phyloP scores from a whole-genome alignment of 495 filamentous ascomycete species.

The Coniosporium apollinis region DNA sequence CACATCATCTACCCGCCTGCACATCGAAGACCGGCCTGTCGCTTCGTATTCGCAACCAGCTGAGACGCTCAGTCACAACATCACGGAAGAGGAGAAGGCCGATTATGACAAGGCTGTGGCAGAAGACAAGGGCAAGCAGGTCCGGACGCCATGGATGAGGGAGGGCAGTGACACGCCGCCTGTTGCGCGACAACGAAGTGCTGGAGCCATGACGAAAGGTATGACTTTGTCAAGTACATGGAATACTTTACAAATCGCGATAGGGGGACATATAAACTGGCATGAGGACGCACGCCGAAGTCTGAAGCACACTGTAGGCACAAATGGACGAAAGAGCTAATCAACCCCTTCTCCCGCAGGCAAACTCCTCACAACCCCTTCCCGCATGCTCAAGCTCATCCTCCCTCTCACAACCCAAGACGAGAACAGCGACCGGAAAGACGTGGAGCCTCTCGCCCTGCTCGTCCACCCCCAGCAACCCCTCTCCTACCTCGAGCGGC shows the following conservation, averaged over 20 bases:
- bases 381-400: slow-evolving; percentile 74
- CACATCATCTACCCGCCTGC: too few species aligned
- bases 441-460: slow-evolving; percentile 69
- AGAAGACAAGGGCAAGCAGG: slow-evolving; percentile 34
- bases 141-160: slow-evolving; percentile 49
- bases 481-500: slow-evolving; percentile 74
- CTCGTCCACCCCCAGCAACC: slow-evolving; percentile 87
- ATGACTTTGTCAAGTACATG: too few species aligned
- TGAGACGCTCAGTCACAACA: slow-evolving; percentile 18
- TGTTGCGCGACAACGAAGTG: slow-evolving; percentile 28
- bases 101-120: slow-evolving; percentile 25
- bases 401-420: slow-evolving; percentile 54
- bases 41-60: slow-evolving; percentile 17
- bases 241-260: too few species aligned
- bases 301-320: too few species aligned
- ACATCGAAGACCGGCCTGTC: too few species aligned
- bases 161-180: slow-evolving; percentile 44
- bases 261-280: too few species aligned
- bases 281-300: too few species aligned
- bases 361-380: slow-evolving; percentile 81
- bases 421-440: slow-evolving; percentile 39
- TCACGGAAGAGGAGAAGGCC: slow-evolving; percentile 21
- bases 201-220: slow-evolving; percentile 50
- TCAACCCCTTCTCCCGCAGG: slow-evolving; percentile 35
- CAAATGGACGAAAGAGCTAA: too few species aligned